Evolutionary conservation across 139 green algal genomes (phyloP), one percentile per base, ranked within the genome.

Genomic region (Deuterostichococcus epilithicus): DNA sequence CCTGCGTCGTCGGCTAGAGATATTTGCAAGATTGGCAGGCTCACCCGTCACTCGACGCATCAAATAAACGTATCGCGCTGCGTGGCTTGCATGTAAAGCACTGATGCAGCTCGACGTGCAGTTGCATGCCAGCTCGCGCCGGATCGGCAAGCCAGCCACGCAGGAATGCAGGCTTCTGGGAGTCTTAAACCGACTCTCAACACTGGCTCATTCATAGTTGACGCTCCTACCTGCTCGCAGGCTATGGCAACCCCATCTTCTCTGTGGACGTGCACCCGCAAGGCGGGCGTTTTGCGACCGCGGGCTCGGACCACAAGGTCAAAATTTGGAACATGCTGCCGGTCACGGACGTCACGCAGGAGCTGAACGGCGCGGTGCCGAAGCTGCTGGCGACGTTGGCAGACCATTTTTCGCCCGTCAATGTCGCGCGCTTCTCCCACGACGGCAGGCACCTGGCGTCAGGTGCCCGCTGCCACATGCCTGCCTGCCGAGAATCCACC

Each of bases 371-470:
- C 28, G 66, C 72, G 13, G 72, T 75, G 15, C 88, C 88, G 26
- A 90, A 86, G 68, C 76, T 91, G 67, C 86, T 98, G 33, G 92
- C 92, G 6, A 92, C 85, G 13, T 80, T 98, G 26, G 71, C 63
- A 10, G 91, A 97, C 72, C 92, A 96, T 76, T 84, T 77, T 15
- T 76, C 73, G 0, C 74, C 88, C 1, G 90, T 98, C 39, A 98
- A 96, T 78, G 85, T 89, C 10, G 91, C 92, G 32, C 83, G 92
- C 28, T 98, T 97, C 84, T 90, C 78, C 38, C 79, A 84, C n/a
- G 77, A 81, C 34, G 93, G 91, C 25, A 73, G 66, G 0, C 73
- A 82, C n/a, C 68, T 63, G 52, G 52, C 52, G 52, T n/a, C 52
- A 63, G 52, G 52, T 63, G 13, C 13, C 10, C 8, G 10, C 8